Conservation (phyloP, 495 filamentous ascomycete genomes). For the Xylaria intraflava region DNA sequence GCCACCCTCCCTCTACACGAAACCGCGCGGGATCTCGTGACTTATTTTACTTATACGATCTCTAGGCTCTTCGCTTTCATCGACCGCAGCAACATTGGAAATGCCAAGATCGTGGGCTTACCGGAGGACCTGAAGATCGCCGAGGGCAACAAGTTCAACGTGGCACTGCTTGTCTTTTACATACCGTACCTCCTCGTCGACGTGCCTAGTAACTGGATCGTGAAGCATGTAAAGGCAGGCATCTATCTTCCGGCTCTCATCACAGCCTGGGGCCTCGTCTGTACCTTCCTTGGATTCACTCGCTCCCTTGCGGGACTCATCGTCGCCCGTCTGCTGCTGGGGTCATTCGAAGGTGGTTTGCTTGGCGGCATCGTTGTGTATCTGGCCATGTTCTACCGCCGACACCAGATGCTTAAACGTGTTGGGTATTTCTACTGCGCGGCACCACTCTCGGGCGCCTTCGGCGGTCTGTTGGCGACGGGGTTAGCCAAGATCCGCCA, state of each 20-base stretch:
- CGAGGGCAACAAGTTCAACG: constrained; percentile 35
- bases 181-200: constrained; percentile 46
- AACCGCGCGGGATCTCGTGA: background rate
- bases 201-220: constrained; percentile 53
- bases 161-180: constrained; percentile 44
- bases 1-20: background rate
- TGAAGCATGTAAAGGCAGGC: constrained; percentile 54
- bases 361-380: constrained; percentile 50
- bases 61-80: constrained; percentile 44
- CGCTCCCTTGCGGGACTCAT: constrained; percentile 50
- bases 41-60: background rate
- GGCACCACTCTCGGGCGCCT: constrained; percentile 56
- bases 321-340: constrained; percentile 52
- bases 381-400: constrained; percentile 43
- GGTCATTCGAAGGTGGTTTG: constrained; percentile 56
- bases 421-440: constrained; percentile 58
- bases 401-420: constrained; percentile 36
- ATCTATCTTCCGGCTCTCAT: constrained; percentile 47
- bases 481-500: constrained; percentile 34
- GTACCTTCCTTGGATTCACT: constrained; percentile 49
- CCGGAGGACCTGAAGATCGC: constrained; percentile 34
- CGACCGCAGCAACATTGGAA: constrained; percentile 48
- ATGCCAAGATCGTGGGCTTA: constrained; percentile 42
- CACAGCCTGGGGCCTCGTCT: constrained; percentile 45
- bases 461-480: constrained; percentile 57